A percentile compares a stretch with the other conserved stretches of the same genome.
phyloP scores from a whole-genome alignment of 2,329 filamentous ascomycete genomes.

The Dothideomycetes sp. region DNA sequence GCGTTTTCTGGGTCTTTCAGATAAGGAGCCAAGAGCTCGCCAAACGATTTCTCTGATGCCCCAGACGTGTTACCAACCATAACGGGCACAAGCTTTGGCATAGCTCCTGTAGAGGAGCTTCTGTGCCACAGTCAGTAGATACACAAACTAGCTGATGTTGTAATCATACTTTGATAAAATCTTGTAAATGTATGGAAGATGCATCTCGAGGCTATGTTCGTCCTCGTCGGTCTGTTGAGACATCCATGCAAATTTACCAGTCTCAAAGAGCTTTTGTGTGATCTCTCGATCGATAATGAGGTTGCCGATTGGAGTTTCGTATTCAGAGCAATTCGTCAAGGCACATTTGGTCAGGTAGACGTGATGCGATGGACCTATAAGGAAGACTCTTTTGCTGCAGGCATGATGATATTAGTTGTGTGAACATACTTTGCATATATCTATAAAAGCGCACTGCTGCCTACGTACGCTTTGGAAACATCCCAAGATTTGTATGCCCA shows the following conservation, averaged over 20 bases:
- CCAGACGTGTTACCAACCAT: constrained; percentile 67
- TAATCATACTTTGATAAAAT: constrained; percentile 42
- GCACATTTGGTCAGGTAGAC: constrained; percentile 69
- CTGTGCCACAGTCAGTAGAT: constrained; percentile 13
- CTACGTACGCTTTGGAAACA: constrained; percentile 56
- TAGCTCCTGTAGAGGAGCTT: constrained; percentile 30
- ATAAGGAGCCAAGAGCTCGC: constrained; percentile 64
- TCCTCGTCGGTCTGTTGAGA: constrained; percentile 55
- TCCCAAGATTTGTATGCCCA: constrained; percentile 91
- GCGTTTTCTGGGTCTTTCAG: constrained; percentile 63
- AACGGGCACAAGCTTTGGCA: constrained; percentile 72
- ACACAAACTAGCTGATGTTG: background rate
- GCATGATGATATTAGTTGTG: background rate
- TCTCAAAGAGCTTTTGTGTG: constrained; percentile 39
- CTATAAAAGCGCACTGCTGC: too few relatives aligned
- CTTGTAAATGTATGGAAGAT: constrained; percentile 86
- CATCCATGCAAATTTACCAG: constrained; percentile 54
- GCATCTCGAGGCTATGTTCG: constrained; percentile 95
- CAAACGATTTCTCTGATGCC: constrained; percentile 56
- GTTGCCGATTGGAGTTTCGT: constrained; percentile 64
- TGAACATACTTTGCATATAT: background rate
- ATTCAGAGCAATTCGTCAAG: constrained; percentile 59
- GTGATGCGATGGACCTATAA: constrained; percentile 88
- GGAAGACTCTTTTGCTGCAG: constrained; percentile 77
- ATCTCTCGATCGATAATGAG: constrained; percentile 52